Evolutionary conservation across 306 rosid species (phyloP), one percentile per base, ranked within the genome.

Genomic region (Sphenostylis stenocarpa): DNA sequence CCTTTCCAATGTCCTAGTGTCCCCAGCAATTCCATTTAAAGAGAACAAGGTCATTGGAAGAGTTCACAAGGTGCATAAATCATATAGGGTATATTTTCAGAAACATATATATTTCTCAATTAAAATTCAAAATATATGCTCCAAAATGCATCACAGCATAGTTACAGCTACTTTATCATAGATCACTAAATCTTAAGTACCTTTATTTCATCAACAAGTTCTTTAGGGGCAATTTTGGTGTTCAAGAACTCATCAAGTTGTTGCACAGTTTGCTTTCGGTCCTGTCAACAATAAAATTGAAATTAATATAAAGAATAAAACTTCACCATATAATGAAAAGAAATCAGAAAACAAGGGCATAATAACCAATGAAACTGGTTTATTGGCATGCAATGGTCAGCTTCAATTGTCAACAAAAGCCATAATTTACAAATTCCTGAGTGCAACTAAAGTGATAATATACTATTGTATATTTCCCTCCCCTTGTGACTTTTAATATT

Each of bases 191-290:
- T 34, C 6, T 39, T 2, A 13, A 55, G 49, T 74, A 95, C 99
- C 98, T 86, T 86, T 48, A 96, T 82, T 9, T 96, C 99, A 77
- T 86, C 98, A 3, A 44, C 91, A 13, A 96, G 86, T 77, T 89
- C 98, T 78, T 87, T 80, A 15, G 97, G 99, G 75, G 98, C 99
- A 84, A 96, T 63, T 89, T 96, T 93, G 65, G 97, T 88, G 87
- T 81, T 88, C 81, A 96, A 86, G 87, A 91, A 91, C 84, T 85
- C 93, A 24, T 91, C 96, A 71, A 91, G 81, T 84, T 88, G 82
- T 81, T 89, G 53, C 53, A 92, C 77, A 14, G 97, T 92, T 84
- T 69, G 61, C 78, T 87, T 92, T 70, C 98, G 95, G 75, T 91
- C 97, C 99, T 96, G 87, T 55, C 77, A 82, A 17, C 58, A 28